phyloP scores from a whole-genome alignment of 2,329 filamentous ascomycete genomes.

The Microdochium paspali region DNA sequence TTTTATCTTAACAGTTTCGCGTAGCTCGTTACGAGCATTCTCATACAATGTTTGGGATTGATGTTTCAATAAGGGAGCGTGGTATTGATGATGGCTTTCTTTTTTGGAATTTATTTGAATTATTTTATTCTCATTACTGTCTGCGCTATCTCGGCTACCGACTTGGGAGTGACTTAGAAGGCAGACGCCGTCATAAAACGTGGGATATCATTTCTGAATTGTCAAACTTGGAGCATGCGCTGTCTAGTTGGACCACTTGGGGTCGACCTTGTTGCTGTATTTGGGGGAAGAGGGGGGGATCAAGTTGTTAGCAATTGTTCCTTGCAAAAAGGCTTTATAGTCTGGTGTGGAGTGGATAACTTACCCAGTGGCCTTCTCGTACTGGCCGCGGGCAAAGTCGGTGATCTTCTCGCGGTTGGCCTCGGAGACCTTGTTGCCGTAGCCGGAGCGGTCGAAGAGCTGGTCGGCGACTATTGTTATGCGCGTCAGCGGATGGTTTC shows the following conservation, averaged over 20 bases:
- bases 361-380: slow-evolving; percentile 29
- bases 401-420: slow-evolving; percentile 21
- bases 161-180: not conserved
- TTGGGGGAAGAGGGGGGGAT: not conserved
- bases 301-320: not conserved
- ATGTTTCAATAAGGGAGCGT: too few species aligned
- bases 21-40: too few species aligned
- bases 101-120: too few species aligned
- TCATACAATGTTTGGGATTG: too few species aligned
- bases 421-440: slow-evolving; percentile 7
- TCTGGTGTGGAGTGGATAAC: too few species aligned
- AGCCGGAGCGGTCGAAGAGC: slow-evolving; percentile 15
- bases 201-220: not conserved
- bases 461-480: slow-evolving; percentile 15
- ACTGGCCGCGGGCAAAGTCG: slow-evolving; percentile 18
- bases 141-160: not conserved
- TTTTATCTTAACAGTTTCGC: too few species aligned
- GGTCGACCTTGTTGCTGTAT: slow-evolving; percentile 24
- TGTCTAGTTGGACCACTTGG: slow-evolving; percentile 24
- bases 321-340: too few species aligned
- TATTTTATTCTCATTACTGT: not conserved
- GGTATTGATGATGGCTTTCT: too few species aligned
- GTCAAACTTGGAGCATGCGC: too few species aligned
- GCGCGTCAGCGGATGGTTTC: slow-evolving; percentile 7
- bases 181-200: not conserved